These are phyloP conservation scores for Lactifluus pinguis DNA, from an alignment of 768 basidiomycete species.

Conservation along the genomic window DNA sequence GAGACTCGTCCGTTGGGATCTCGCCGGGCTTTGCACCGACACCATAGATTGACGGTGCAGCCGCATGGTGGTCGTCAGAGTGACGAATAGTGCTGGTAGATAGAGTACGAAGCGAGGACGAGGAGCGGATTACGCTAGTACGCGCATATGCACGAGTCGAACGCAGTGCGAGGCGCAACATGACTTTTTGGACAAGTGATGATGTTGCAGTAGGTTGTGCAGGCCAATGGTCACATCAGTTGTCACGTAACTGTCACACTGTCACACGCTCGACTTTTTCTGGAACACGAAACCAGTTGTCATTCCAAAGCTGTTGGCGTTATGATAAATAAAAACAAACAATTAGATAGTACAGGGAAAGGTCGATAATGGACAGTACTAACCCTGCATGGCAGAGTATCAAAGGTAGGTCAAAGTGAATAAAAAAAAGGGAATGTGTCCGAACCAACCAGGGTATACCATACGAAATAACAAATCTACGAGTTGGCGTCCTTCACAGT, in stretches of 20 bases:
- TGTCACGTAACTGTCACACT: background rate
- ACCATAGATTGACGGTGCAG: slow-evolving; percentile 61
- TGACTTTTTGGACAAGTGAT: slow-evolving; percentile 19
- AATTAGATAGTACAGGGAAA: slow-evolving; percentile 12
- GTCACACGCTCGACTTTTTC: too few relatives aligned
- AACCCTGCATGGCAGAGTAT: slow-evolving; percentile 8
- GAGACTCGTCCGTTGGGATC: slow-evolving; percentile 77
- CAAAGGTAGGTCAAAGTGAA: background rate
- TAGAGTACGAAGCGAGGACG: slow-evolving; percentile 41
- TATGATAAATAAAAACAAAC: background rate
- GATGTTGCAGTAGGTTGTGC: too few relatives aligned
- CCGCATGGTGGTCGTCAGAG: slow-evolving; percentile 39
- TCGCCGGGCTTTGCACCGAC: slow-evolving; percentile 62
- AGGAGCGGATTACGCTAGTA: slow-evolving; percentile 3
- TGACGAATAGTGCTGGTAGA: slow-evolving; percentile 46
- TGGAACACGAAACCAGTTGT: background rate
- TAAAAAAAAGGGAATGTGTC: background rate
- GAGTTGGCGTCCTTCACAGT: slow-evolving; percentile 22
- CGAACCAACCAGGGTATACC: slow-evolving; percentile 15
- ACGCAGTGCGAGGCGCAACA: slow-evolving; percentile 26
- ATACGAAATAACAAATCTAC: slow-evolving; percentile 6
- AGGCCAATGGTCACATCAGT: background rate
- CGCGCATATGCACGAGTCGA: slow-evolving; percentile 21
- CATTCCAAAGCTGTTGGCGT: background rate
- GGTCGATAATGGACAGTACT: background rate